These are phyloP conservation scores for Saraca asoca DNA, from an alignment of 331 rosid genomes.

Conservation along the genomic window DNA sequence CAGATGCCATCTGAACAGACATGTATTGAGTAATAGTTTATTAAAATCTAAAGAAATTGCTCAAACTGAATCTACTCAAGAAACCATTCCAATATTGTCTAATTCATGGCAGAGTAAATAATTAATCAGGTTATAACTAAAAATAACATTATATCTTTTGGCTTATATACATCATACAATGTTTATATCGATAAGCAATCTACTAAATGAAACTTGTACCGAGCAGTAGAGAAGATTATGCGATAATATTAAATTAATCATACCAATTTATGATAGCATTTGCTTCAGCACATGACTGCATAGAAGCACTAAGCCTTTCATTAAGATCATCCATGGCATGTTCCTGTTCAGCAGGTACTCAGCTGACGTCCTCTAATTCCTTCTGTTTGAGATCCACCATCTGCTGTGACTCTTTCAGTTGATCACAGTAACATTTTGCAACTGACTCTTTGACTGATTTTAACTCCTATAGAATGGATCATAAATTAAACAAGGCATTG, in stretches of 20 bases:
- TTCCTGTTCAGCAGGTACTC: constrained; percentile 67
- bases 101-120: constrained; percentile 10
- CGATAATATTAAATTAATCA: constrained; percentile 28
- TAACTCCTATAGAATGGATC: constrained; percentile 60
- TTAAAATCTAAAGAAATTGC: not conserved
- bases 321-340: constrained; percentile 75
- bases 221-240: constrained; percentile 16
- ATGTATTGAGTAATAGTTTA: too few relatives aligned
- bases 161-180: constrained; percentile 27
- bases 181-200: constrained; percentile 27
- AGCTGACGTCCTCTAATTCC: constrained; percentile 63
- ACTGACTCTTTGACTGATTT: constrained; percentile 66
- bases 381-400: constrained; percentile 65
- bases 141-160: not conserved
- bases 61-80: not conserved
- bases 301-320: constrained; percentile 76
- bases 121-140: constrained; percentile 14
- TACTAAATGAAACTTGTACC: constrained; percentile 12
- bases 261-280: constrained; percentile 81
- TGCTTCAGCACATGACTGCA: constrained; percentile 87
- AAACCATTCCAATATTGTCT: not conserved
- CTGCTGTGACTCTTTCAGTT: constrained; percentile 58
- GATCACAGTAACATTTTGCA: constrained; percentile 63
- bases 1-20: too few relatives aligned
- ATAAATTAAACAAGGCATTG: constrained; percentile 14